Conservation (phyloP, 306 rosid species). For the Pterocarpus macrocarpus region DNA sequence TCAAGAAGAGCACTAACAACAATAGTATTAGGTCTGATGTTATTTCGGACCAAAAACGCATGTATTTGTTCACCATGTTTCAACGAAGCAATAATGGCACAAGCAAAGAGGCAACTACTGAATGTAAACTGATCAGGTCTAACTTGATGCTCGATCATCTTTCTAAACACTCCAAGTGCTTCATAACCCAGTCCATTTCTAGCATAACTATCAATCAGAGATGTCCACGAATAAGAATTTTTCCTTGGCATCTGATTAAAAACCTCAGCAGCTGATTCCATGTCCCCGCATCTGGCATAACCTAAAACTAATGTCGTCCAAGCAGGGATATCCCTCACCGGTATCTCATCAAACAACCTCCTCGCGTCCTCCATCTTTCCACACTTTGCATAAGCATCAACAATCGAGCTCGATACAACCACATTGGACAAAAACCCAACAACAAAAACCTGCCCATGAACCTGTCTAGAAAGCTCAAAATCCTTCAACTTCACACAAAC, state of each 20-base stretch:
- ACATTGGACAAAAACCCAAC: too few relatives aligned
- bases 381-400: too few relatives aligned
- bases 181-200: constrained; percentile 73
- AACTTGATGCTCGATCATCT: constrained; percentile 64
- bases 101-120: constrained; percentile 83
- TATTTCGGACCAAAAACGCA: constrained; percentile 62
- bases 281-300: constrained; percentile 69
- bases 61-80: constrained; percentile 81
- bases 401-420: too few relatives aligned
- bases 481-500: too few relatives aligned
- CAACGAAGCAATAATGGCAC: constrained; percentile 69
- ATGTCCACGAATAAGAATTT: constrained; percentile 82
- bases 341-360: too few relatives aligned
- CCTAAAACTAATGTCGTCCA: constrained; percentile 85
- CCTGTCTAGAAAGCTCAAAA: too few relatives aligned
- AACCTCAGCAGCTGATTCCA: constrained; percentile 69
- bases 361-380: too few relatives aligned
- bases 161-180: constrained; percentile 69
- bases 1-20: constrained; percentile 81
- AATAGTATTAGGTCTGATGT: constrained; percentile 68
- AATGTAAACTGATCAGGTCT: constrained; percentile 85
- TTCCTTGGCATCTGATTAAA: constrained; percentile 75
- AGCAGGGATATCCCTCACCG: constrained; percentile 11
- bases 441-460: too few relatives aligned
- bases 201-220: constrained; percentile 74